Conservation (phyloP, 352 stramenopile genomes). For the Phytophthora lateralis region DNA sequence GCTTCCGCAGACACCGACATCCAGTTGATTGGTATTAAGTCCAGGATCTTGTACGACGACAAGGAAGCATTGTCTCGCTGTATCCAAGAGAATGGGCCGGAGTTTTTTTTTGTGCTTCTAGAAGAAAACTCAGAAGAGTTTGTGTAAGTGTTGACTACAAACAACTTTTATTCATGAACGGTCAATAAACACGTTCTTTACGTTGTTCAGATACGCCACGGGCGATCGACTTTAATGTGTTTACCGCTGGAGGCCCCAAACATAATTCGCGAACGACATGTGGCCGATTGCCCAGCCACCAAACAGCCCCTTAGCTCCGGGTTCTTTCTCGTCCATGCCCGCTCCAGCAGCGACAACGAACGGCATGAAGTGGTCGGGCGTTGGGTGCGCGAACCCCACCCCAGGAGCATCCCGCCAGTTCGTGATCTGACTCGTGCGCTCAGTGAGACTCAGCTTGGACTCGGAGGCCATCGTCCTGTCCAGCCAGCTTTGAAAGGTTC, state of each 20-base stretch:
- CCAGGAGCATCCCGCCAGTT: slow-evolving; percentile 20
- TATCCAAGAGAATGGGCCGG: slow-evolving; percentile 27
- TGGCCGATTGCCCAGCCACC: slow-evolving; percentile 20
- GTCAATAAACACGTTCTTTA: no score
- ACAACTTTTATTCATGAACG: no score
- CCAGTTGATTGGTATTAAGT: slow-evolving; percentile 27
- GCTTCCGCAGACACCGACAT: slow-evolving; percentile 10
- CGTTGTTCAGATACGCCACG: neutral
- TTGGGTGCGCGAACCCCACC: slow-evolving; percentile 17
- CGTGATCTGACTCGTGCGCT: slow-evolving; percentile 14
- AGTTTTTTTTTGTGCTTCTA: slow-evolving; percentile 36
- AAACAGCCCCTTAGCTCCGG: slow-evolving; percentile 17
- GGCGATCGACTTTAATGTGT: neutral
- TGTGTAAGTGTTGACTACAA: slow-evolving; percentile 18
- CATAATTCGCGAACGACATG: slow-evolving; percentile 32
- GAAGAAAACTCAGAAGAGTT: slow-evolving; percentile 25
- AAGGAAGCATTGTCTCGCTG: slow-evolving; percentile 24
- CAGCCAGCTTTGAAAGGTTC: slow-evolving; percentile 37
- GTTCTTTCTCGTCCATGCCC: slow-evolving; percentile 24
- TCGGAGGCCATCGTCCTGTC: slow-evolving; percentile 30
- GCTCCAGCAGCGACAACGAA: slow-evolving; percentile 25
- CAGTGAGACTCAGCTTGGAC: slow-evolving; percentile 21
- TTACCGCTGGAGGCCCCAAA: slow-evolving; percentile 19
- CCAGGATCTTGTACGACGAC: slow-evolving; percentile 23
- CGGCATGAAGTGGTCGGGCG: slow-evolving; percentile 25